Evolutionary conservation across 2,329 filamentous ascomycete genomes (phyloP), one percentile per base, ranked within the genome.

Genomic region (Colletotrichum magnum): DNA sequence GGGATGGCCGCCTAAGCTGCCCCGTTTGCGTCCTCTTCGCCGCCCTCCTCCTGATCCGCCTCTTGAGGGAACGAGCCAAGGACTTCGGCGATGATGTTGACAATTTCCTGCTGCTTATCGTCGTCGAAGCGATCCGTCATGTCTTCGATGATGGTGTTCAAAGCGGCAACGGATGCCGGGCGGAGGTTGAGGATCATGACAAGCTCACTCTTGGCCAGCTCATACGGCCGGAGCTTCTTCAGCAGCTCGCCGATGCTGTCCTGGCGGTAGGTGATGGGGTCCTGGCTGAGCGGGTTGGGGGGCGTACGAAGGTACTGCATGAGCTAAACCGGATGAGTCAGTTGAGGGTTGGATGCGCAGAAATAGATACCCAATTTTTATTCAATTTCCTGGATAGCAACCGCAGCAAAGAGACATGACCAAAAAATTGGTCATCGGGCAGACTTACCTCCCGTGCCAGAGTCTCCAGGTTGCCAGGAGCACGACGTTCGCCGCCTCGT

Each of bases 131-230:
- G 86, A 43, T 84, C 82, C 65, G 87, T 84, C 82, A 91, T 87
- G 72, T 93, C 89, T 78, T 93, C 90, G 41, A 93, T 82, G 58
- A 92, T 83, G 16, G 87, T 87, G 74, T 90, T 90, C 72, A 93
- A 82, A 53, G 86, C 85, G 4, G 86, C 85, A 36, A 85, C 81
- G 32, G 84, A 87, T 24, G 84, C 83, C 0, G 91, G 91, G 12
- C 90, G 85, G 51, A 91, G 80, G 76, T 93, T 93, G 73, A 92
- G 77, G 56, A 93, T 87, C 88, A 92, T 91, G 75, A 93, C 81
- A 63, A 91, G 80, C 78, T 93, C 91, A 62, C 89, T 89, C 81
- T 93, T 93, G 79, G 88, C 88, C 64, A 93, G 84, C 53, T 88
- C 84, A 77, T 86, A 91, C 1, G 82, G 82, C 12, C 85, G 84